Base-by-base conservation (phyloP, 805 yeast genomes). In the Nakazawaea wyomingensis region DNA sequence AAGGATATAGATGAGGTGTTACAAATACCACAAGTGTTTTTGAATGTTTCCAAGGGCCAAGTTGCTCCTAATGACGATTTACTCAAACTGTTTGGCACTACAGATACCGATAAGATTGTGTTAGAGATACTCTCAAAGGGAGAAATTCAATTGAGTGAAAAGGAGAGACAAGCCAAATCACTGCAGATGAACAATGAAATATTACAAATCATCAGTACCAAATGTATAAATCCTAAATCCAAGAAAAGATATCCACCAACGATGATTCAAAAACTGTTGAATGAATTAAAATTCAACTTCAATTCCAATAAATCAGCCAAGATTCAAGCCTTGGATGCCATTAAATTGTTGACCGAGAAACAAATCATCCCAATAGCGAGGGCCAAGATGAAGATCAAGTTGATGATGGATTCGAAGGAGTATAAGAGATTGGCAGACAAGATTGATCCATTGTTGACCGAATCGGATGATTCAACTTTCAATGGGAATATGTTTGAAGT, bases 1-100 rank as follows among this genome's bases (percentile, higher is more conserved):
- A 91, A 87, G 52, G 96, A 93, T 59, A 61, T 93, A 7, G 98
- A 93, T 65, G 99, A 93, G 58, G 99, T 93, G 2, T 68, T 93
- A 29, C 99, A 93, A 60, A 88, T 93, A 41, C 96, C 89, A n/a
- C 96, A 85, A 60, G 95, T 93, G 1, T 93, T 93, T 55, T 60
- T 79, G 28, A 93, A 93, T 56, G 98, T 90, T 0, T 87, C 96
- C 13, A 93, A 93, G 57, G 99, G 99, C 2, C 88, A 80, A 49
- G 90, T 86, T 1, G 98, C 98, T 3, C 80, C 90, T 14, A 78
- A 85, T 51, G 96, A 87, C 8, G 97, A 91, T 46, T 66, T 93
- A 18, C 66, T 73, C 49, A 72, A 78, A 43, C 71, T 82, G 1
- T 91, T 93, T 59, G 89, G 85, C 1, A 75, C 88, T 0, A 78